phyloP scores from a whole-genome alignment of 2,329 filamentous ascomycete genomes.

The Curvularia eragrostidis region DNA sequence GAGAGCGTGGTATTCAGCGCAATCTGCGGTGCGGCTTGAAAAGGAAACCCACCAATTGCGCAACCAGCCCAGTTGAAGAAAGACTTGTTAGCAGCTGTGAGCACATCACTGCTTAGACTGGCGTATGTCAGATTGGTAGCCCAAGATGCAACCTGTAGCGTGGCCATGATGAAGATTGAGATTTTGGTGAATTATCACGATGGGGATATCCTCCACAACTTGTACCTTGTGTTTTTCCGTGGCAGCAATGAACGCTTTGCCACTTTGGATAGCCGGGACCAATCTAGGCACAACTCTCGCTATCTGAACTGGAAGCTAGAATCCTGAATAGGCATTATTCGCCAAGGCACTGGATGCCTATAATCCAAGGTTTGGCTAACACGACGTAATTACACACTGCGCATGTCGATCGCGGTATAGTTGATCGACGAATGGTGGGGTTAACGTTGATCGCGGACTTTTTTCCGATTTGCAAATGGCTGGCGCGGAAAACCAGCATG shows the following conservation, averaged over 20 bases:
- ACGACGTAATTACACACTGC: neutral
- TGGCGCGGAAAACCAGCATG: neutral
- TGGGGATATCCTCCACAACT: neutral
- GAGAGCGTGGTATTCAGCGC: neutral
- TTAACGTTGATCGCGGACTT: neutral
- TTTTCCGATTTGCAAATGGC: neutral
- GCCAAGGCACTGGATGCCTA: neutral
- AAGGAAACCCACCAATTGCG: neutral
- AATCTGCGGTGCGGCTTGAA: neutral
- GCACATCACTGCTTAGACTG: neutral
- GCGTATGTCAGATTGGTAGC: neutral
- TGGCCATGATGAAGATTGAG: neutral
- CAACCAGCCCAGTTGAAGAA: slow-evolving; percentile 4
- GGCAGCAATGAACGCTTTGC: neutral
- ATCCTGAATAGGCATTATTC: neutral
- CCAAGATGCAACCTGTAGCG: neutral
- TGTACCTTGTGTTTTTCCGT: neutral
- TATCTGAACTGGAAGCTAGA: neutral
- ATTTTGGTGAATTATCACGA: neutral
- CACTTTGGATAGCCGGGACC: neutral
- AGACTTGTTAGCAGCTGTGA: neutral
- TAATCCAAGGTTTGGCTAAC: neutral
- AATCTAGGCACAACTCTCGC: neutral
- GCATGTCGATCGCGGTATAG: neutral
- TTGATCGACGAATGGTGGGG: neutral